Evolutionary conservation across 2,329 filamentous ascomycete genomes (phyloP), one percentile per base, ranked within the genome.

Genomic region (Colletotrichum costaricense): DNA sequence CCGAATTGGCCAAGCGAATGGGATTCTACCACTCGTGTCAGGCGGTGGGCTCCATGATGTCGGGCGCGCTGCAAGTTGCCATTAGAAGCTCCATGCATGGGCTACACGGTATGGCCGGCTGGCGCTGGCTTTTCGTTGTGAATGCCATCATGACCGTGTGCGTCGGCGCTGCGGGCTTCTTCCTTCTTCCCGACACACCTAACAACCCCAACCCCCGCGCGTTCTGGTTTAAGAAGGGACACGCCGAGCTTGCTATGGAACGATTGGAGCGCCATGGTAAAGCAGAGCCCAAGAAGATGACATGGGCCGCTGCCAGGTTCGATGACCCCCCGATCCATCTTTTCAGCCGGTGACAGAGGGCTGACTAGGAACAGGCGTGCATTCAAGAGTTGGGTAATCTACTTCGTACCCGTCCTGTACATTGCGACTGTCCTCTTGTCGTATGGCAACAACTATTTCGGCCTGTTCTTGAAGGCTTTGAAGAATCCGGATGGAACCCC

Each of bases 31-130:
- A 86, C 67, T 84, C 88, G 1, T 87, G 85, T 28, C 86, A 88
- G 12, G 86, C 85, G 4, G 82, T 89, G 0, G 88, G 87, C 1
- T 81, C 83, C 22, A 89, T 90, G 86, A 87, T 90, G 67, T 88
- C 86, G 24, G 88, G 88, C 1, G 90, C 89, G 72, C 81, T 90
- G 0, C 88, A 89, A 79, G 85, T 88, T 1, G 88, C 86, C 0
- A 86, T 87, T 1, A 67, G 72, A 12, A 67, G 71, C 30, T 74
- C 72, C 24, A 67, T 75, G 54, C 58, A 75, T 52, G 73, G 73
- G 6, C 49, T 74, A 16, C 72, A 75, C 38, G 70, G 66, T 60
- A 55, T 87, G 77, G 79, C 85, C 0, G 83, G 81, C 0, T 85
- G 79, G 79, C 80, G 81, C 30, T 86, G 82, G 82, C 78, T 85